Evolutionary conservation across 2,329 filamentous ascomycete species (phyloP).

Genomic region (Talaromyces sp.): DNA sequence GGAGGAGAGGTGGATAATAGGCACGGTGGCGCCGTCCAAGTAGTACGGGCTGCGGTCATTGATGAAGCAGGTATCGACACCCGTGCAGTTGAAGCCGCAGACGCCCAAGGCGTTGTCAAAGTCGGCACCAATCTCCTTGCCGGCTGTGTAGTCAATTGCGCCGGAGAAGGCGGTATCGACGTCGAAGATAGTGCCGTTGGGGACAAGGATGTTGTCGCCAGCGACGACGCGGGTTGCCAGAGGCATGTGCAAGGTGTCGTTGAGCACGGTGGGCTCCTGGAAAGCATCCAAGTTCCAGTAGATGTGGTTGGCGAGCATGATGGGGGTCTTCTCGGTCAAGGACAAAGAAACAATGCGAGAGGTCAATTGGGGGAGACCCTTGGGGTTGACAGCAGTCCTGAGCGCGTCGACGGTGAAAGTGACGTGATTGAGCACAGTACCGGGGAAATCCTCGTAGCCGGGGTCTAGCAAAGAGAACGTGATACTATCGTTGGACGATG

Average conservation of each 20-base stretch:
- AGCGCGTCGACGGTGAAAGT: constrained; percentile 43
- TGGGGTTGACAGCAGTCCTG: constrained; percentile 35
- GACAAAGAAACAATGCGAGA: constrained; percentile 44
- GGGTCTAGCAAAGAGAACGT: constrained; percentile 47
- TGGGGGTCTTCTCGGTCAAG: constrained; percentile 46
- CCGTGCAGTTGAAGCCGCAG: constrained; percentile 77
- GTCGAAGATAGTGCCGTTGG: constrained; percentile 69
- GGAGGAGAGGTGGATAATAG: constrained; percentile 59
- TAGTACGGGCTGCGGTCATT: constrained; percentile 42
- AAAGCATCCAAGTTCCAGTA: constrained; percentile 53
- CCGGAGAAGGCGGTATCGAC: constrained; percentile 65
- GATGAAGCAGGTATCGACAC: constrained; percentile 66
- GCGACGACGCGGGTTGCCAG: constrained; percentile 45
- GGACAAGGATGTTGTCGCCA: constrained; percentile 63
- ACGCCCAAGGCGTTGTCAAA: constrained; percentile 63
- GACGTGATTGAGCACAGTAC: constrained; percentile 46
- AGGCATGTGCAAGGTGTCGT: constrained; percentile 47
- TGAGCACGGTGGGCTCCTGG: constrained; percentile 40
- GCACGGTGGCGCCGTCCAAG: constrained; percentile 33
- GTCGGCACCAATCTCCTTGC: constrained; percentile 74
- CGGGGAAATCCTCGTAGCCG: constrained; percentile 45
- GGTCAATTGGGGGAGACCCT: constrained; percentile 42
- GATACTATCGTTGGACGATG: constrained; percentile 39
- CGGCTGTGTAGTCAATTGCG: constrained; percentile 61
- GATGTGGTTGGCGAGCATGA: constrained; percentile 51